Evolutionary conservation across 257 asterid genomes (phyloP).

Genomic region (Penstemon davidsonii): DNA sequence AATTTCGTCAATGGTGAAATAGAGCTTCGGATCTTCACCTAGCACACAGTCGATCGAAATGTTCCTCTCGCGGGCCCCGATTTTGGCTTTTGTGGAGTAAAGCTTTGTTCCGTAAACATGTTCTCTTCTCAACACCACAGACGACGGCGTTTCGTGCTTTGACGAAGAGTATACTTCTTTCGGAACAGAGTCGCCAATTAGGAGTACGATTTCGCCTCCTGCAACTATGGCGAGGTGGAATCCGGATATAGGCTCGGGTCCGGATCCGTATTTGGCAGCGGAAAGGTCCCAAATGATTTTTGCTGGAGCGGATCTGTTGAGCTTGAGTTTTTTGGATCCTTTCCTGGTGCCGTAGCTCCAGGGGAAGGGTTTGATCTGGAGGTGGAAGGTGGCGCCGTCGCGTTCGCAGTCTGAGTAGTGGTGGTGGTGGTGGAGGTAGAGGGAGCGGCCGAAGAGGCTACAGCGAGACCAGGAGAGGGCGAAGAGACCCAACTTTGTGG

Average conservation of each 20-base stretch:
- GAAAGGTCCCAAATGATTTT: constrained; percentile 53
- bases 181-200: constrained; percentile 42
- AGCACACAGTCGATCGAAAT: constrained; percentile 45
- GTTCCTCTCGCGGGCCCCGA: constrained; percentile 41
- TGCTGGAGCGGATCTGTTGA: constrained; percentile 14
- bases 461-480: constrained; percentile 59
- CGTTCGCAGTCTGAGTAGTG: constrained; percentile 15
- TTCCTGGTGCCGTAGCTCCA: constrained; percentile 38
- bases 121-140: constrained; percentile 48
- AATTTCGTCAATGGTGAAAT: constrained; percentile 37
- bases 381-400: constrained; percentile 36
- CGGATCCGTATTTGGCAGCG: constrained; percentile 49
- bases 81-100: constrained; percentile 42
- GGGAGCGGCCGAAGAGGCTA: constrained; percentile 45
- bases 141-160: constrained; percentile 1
- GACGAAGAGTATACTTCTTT: constrained; percentile 32
- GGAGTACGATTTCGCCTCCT: constrained; percentile 40
- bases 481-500: constrained; percentile 45
- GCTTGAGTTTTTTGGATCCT: constrained; percentile 44
- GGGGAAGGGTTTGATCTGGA: constrained; percentile 45
- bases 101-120: constrained; percentile 48
- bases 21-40: constrained; percentile 42
- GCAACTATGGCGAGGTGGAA: constrained; percentile 44
- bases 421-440: constrained; percentile 52
- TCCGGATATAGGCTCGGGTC: constrained; percentile 59